A percentile compares a stretch with the other conserved stretches of the same genome.
phyloP scores from a whole-genome alignment of 306 rosid genomes.

The apple (Malus domestica) region DNA sequence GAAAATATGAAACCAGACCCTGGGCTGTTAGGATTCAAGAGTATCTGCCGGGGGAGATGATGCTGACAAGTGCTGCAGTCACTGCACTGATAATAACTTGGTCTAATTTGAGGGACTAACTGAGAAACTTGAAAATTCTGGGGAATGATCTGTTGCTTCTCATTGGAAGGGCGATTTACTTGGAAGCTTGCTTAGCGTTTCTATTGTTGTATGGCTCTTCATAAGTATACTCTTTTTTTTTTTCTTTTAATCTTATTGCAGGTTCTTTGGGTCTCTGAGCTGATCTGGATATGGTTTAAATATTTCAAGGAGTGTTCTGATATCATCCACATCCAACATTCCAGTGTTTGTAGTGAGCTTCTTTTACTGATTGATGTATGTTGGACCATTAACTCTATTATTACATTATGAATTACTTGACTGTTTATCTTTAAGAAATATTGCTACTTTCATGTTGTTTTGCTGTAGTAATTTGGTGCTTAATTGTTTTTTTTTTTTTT shows the following conservation, averaged over 20 bases:
- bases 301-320: constrained; percentile 62
- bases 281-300: constrained; percentile 56
- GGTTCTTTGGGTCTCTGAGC: constrained; percentile 61
- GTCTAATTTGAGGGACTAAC: constrained; percentile 29
- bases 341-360: constrained; percentile 60
- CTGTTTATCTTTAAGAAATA: constrained; percentile 13
- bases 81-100: constrained; percentile 12
- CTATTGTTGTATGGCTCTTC: constrained; percentile 58
- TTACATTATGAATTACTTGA: constrained; percentile 16
- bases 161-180: constrained; percentile 35
- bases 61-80: constrained; percentile 14
- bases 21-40: constrained; percentile 31
- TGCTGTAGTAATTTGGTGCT: neutral
- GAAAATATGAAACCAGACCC: constrained; percentile 10
- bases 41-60: constrained; percentile 12
- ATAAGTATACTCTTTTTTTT: constrained; percentile 47
- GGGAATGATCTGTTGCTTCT: constrained; percentile 24
- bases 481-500: neutral
- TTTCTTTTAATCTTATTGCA: constrained; percentile 66
- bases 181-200: constrained; percentile 54
- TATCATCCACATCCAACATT: constrained; percentile 57
- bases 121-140: constrained; percentile 13
- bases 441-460: constrained; percentile 5
- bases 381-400: constrained; percentile 49
- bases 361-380: constrained; percentile 85